Evolutionary conservation across 805 yeast genomes (phyloP), one percentile per base, ranked within the genome.

Genomic region (Tetrapisispora pingtungensis): DNA sequence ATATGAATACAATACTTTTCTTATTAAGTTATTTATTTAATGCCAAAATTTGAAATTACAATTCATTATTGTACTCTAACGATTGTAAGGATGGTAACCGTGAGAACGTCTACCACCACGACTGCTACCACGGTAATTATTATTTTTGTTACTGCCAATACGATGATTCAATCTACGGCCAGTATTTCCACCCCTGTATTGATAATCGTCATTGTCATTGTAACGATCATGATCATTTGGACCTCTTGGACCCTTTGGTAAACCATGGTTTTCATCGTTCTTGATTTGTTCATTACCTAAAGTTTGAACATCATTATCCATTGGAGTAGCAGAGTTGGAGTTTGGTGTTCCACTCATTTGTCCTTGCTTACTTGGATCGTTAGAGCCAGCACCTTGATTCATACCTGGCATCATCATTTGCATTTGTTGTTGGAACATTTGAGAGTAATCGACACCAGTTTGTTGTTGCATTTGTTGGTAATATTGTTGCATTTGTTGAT

Each of bases 401-500:
- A 34, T 53, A 32, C 58, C 60, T 33, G 54, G 59, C 61, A 53
- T 55, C 61, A 53, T 54, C 56, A 56, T 58, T 36, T 51, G 61
- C 64, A 52, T 57, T 47, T 57, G 66, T 47, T 50, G 67, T 45
- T 55, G 62, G 43, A 56, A 59, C 57, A 59, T 53, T 47, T 59
- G 62, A 41, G 54, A 51, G 36, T 57, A 58, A 47, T 58, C 60
- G 45, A 56, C 53, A 33, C 65, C 65, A 10, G 61, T 53, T 44
- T 58, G 63, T 45, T 59, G 64, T 36, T 61, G 65, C 53, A 55
- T 51, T 42, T 62, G 68, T 43, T 59, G 57, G 46, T 56, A 57
- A 50, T 75, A 75, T 51, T 72, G 76, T 57, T 74, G 78, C 76
- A 77, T 72, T 58, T 75, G 71, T 58, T 74, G 77, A 71, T 79